These are phyloP conservation scores for Coniferiporia sulphurascens DNA, from an alignment of 1,284 basidiomycete genomes.

Conservation along the genomic window DNA sequence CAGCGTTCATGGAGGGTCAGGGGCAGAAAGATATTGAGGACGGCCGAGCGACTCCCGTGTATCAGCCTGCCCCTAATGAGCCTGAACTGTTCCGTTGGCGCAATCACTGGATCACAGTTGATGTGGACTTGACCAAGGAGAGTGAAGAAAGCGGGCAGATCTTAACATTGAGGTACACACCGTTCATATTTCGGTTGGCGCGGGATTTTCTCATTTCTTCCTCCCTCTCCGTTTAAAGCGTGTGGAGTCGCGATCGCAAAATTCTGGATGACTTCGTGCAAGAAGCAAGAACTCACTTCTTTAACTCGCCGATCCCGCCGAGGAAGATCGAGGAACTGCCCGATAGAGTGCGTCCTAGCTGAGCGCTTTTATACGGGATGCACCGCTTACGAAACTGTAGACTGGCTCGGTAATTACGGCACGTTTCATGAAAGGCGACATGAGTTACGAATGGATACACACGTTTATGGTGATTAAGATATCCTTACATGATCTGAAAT, in stretches of 20 bases:
- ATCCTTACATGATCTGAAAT: not conserved
- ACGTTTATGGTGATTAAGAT: conserved; percentile 9
- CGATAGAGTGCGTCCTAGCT: conserved; percentile 2
- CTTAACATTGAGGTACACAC: conserved; percentile 9
- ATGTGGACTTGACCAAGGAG: not conserved
- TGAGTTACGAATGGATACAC: conserved; percentile 16
- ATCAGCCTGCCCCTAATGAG: conserved; percentile 14
- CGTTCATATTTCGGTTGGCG: not conserved
- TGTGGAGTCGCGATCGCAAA: conserved; percentile 18
- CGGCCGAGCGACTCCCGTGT: conserved; percentile 11
- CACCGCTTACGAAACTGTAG: conserved; percentile 3
- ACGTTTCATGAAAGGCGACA: conserved; percentile 11
- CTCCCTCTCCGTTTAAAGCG: not conserved
- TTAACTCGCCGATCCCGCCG: conserved; percentile 8
- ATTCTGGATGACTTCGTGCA: conserved; percentile 17
- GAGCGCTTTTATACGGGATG: not conserved
- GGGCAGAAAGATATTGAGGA: conserved; percentile 1
- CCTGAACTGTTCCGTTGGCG: conserved; percentile 14
- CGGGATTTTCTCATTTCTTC: not conserved
- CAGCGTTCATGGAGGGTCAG: not conserved
- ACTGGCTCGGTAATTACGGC: conserved; percentile 9
- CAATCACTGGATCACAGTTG: conserved; percentile 13
- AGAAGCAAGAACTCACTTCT: conserved; percentile 16
- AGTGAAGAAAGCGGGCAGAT: not conserved
- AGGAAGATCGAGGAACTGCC: conserved; percentile 7